These are phyloP conservation scores for Lactarius vividus DNA, from an alignment of 768 basidiomycete species.

Conservation along the genomic window DNA sequence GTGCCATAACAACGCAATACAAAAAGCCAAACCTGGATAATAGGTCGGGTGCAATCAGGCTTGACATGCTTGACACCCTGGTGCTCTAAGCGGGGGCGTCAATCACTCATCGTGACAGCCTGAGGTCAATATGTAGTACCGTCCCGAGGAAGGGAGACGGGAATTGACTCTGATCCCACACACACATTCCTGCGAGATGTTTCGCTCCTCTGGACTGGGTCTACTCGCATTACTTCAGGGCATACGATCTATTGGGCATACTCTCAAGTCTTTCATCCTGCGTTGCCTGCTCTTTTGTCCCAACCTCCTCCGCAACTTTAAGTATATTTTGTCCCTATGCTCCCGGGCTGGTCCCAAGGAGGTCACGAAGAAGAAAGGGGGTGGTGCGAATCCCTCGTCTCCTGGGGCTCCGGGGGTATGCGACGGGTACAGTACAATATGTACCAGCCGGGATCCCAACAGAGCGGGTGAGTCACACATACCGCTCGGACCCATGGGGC, in stretches of 20 bases:
- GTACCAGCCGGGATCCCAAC: not conserved
- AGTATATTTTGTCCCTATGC: not conserved
- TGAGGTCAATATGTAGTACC: not conserved
- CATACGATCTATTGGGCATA: not conserved
- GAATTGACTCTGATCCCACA: not conserved
- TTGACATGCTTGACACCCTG: not conserved
- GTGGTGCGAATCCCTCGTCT: not conserved
- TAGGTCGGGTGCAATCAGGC: not conserved
- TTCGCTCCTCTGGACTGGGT: not conserved
- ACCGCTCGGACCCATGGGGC: not conserved
- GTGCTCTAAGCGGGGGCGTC: not conserved
- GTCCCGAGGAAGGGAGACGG: not conserved
- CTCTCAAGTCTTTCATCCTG: constrained; percentile 13
- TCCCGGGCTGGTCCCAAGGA: not conserved
- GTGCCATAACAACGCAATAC: not conserved
- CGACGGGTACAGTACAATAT: constrained; percentile 5
- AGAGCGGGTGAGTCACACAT: not conserved
- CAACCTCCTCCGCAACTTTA: not conserved
- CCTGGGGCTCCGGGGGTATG: not conserved
- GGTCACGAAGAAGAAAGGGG: not conserved
- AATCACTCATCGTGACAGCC: not conserved
- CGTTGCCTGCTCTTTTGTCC: constrained; percentile 7
- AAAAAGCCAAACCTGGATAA: not conserved
- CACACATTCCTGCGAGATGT: not conserved
- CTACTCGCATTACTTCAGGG: not conserved